phyloP scores from a whole-genome alignment of 2,329 filamentous ascomycete genomes.

The Albifimbria verrucaria region DNA sequence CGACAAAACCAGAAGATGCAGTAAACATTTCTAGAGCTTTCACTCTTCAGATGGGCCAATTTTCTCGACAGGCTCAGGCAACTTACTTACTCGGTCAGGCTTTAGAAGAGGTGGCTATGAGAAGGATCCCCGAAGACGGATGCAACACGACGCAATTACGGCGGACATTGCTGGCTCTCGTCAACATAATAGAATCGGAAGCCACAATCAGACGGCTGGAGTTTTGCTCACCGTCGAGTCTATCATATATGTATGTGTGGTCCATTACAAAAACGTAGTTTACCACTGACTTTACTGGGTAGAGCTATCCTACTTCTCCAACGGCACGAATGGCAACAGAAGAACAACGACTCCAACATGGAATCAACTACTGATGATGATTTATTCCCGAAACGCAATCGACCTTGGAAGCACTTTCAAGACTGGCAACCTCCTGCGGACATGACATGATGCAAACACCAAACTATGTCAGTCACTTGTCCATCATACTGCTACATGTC shows the following conservation, averaged over 20 bases:
- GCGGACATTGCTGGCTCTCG: slow-evolving; percentile 4
- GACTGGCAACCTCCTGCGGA: neutral
- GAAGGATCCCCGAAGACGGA: neutral
- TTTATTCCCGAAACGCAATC: slow-evolving; percentile 3
- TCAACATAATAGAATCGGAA: slow-evolving; percentile 5
- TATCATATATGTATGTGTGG: slow-evolving; percentile 4
- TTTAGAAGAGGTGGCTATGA: neutral
- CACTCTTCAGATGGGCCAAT: slow-evolving; percentile 5
- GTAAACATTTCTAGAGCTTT: slow-evolving; percentile 6
- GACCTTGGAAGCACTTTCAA: slow-evolving; percentile 1
- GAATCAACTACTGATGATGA: neutral
- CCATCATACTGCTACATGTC: slow-evolving; percentile 6
- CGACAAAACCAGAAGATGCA: neutral
- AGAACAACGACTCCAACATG: neutral
- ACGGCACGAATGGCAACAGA: neutral
- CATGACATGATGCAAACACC: neutral
- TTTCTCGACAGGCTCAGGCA: slow-evolving; percentile 6
- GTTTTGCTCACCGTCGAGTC: slow-evolving; percentile 4
- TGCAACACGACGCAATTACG: slow-evolving; percentile 3
- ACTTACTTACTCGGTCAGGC: slow-evolving; percentile 7
- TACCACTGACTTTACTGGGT: too few species aligned
- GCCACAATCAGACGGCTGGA: slow-evolving; percentile 1
- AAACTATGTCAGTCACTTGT: neutral
- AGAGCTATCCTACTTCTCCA: slow-evolving; percentile 6
- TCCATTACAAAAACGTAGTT: too few species aligned